phyloP scores from a whole-genome alignment of 1,284 basidiomycete species.

The Paramarasmius palmivorus region DNA sequence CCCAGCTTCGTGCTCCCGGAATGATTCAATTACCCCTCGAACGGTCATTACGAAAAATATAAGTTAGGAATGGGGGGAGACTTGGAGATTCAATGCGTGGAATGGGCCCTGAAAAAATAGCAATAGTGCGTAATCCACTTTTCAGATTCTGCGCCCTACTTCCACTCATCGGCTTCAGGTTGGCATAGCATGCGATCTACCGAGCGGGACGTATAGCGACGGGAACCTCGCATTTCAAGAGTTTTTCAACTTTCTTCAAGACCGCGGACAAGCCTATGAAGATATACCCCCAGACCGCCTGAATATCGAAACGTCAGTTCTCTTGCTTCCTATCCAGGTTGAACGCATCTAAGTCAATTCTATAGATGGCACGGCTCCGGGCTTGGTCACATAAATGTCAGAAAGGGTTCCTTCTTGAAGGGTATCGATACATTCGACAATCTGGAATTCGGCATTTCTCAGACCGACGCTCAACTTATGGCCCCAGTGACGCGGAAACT shows the following conservation, averaged over 20 bases:
- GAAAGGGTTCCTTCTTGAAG: constrained; percentile 33
- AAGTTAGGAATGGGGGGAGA: too few species aligned
- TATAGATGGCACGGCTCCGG: constrained; percentile 23
- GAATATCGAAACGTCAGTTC: constrained; percentile 30
- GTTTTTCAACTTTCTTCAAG: constrained; percentile 38
- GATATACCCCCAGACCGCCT: constrained; percentile 33
- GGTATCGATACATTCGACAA: constrained; percentile 30
- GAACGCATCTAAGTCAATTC: too few species aligned
- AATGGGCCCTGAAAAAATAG: too few species aligned
- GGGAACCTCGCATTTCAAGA: constrained; percentile 34
- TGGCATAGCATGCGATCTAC: constrained; percentile 39
- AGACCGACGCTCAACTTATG: constrained; percentile 26
- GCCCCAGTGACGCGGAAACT: constrained; percentile 29
- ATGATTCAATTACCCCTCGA: too few species aligned
- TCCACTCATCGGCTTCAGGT: constrained; percentile 23
- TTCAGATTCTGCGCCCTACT: background rate
- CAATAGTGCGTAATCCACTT: too few species aligned
- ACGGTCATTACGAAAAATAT: too few species aligned
- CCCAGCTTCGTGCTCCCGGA: too few species aligned
- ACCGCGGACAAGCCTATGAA: constrained; percentile 35
- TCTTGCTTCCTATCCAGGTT: background rate
- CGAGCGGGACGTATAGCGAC: constrained; percentile 26
- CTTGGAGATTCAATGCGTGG: too few species aligned
- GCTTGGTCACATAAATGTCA: constrained; percentile 22
- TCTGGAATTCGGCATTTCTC: constrained; percentile 33